Percentiles rank a stretch among this genome's conserved stretches.
Evolutionary conservation across 495 filamentous ascomycete species (phyloP).

Genomic region (Hypoxylon crocopeplum): DNA sequence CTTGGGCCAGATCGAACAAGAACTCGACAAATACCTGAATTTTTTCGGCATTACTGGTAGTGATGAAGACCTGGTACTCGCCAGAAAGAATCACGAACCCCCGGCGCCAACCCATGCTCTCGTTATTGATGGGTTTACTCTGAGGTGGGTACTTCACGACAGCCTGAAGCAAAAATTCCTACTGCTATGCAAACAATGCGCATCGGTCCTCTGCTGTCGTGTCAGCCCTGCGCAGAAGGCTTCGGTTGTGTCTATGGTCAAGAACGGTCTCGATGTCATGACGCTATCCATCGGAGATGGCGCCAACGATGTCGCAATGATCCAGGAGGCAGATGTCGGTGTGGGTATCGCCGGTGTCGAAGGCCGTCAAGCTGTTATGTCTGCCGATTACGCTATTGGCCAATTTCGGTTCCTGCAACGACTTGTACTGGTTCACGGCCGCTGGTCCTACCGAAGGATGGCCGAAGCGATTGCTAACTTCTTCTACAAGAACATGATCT

Average conservation of each 20-base stretch:
- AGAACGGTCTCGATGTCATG: constrained; percentile 93
- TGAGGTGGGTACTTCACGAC: constrained; percentile 88
- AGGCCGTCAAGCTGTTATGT: constrained; percentile 98
- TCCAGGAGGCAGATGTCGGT: constrained; percentile 97
- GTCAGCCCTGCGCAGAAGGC: constrained; percentile 98
- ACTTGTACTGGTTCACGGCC: constrained; percentile 91
- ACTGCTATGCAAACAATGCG: constrained; percentile 95
- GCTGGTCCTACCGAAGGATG: constrained; percentile 94
- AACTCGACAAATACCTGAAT: constrained; percentile 75
- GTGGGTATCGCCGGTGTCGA: constrained; percentile 98
- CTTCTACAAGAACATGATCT: constrained; percentile 99
- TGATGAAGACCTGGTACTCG: constrained; percentile 82
- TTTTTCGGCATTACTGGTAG: constrained; percentile 83
- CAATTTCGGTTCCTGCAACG: constrained; percentile 95
- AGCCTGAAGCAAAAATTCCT: constrained; percentile 88
- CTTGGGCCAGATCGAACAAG: constrained; percentile 64
- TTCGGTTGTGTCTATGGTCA: constrained; percentile 95
- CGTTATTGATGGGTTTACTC: constrained; percentile 93
- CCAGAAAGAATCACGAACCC: constrained; percentile 80
- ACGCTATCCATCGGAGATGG: constrained; percentile 96
- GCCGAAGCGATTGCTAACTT: constrained; percentile 97
- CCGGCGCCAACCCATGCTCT: constrained; percentile 92
- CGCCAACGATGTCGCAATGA: constrained; percentile 99
- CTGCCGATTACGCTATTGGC: constrained; percentile 96
- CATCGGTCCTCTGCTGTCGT: constrained; percentile 95